These are phyloP conservation scores for Lathyrus aphaca DNA, from an alignment of 306 rosid genomes.

Conservation along the genomic window DNA sequence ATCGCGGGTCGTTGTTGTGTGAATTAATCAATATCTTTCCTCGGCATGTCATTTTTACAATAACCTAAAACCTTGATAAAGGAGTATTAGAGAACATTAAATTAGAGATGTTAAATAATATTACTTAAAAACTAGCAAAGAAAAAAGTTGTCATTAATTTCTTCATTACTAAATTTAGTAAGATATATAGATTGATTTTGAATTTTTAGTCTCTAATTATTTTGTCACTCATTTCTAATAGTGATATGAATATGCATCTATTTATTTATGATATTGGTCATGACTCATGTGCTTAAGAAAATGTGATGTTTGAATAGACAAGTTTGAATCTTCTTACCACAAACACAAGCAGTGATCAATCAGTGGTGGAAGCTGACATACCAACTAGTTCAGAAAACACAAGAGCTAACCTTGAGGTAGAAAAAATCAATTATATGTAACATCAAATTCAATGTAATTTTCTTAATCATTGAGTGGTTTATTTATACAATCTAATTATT, in stretches of 20 bases:
- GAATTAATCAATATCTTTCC: too few species aligned
- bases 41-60: too few species aligned
- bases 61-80: too few species aligned
- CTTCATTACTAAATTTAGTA: background rate
- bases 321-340: slow-evolving; percentile 83
- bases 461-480: background rate
- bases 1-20: too few species aligned
- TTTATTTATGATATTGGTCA: background rate
- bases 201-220: background rate
- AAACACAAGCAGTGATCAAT: slow-evolving; percentile 62
- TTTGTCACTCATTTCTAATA: background rate
- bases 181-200: background rate
- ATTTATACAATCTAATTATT: background rate
- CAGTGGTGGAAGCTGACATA: slow-evolving; percentile 59
- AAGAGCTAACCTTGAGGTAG: slow-evolving; percentile 63
- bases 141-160: background rate
- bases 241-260: background rate
- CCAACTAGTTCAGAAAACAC: slow-evolving; percentile 49
- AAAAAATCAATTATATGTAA: background rate
- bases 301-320: slow-evolving; percentile 49
- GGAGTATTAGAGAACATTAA: too few species aligned
- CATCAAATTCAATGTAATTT: background rate
- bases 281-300: slow-evolving; percentile 13
- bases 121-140: background rate
- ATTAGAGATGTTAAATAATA: background rate